Evolutionary conservation across 2,329 filamentous ascomycete species (phyloP).

Genomic region (Nemania sp.): DNA sequence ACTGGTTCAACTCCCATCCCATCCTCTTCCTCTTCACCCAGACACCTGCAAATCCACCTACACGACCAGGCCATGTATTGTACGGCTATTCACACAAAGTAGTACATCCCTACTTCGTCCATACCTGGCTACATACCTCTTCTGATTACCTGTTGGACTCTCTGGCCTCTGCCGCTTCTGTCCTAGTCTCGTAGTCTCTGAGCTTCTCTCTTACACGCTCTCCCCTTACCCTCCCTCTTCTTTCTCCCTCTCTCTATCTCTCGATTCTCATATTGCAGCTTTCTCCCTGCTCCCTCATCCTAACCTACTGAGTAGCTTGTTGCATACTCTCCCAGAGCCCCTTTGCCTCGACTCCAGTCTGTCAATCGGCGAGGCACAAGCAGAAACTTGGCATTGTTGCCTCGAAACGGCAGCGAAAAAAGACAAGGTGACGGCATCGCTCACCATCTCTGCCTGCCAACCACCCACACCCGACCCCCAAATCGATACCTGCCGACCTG

Average conservation of each 20-base stretch:
- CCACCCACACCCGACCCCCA: conserved; percentile 22
- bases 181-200: conserved; percentile 8
- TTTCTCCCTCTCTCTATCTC: neutral
- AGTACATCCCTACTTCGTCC: neutral
- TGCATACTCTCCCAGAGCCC: neutral
- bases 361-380: neutral
- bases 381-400: neutral
- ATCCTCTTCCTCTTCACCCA: too few relatives aligned
- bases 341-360: neutral
- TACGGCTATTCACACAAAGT: neutral
- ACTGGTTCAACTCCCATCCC: too few relatives aligned
- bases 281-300: neutral
- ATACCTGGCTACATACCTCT: neutral
- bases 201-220: too few relatives aligned
- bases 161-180: conserved; percentile 1
- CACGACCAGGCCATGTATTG: neutral
- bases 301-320: neutral
- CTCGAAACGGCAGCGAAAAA: neutral
- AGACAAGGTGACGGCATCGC: conserved; percentile 15
- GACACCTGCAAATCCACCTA: too few relatives aligned
- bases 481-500: conserved; percentile 27
- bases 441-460: conserved; percentile 17
- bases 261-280: conserved; percentile 1
- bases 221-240: too few relatives aligned
- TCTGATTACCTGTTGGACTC: conserved; percentile 21